These are phyloP conservation scores for Pseudogymnoascus sp. DNA, from an alignment of 2,329 filamentous ascomycete genomes.

Conservation along the genomic window DNA sequence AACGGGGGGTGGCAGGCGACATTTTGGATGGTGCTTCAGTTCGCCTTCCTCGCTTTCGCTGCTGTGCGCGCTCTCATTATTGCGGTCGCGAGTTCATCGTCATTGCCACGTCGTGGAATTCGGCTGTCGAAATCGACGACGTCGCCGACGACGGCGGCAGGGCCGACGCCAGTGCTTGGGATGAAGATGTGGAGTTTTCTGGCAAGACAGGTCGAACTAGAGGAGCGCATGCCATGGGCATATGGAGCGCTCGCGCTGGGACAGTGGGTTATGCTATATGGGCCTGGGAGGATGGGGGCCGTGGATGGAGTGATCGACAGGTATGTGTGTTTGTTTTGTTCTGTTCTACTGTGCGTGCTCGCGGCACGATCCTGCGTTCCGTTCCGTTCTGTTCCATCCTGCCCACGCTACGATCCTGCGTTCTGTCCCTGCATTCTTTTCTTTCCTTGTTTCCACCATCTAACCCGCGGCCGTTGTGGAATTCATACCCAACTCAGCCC, in stretches of 20 bases:
- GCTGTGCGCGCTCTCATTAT: constrained; percentile 57
- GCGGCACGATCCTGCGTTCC: neutral
- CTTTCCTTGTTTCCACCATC: neutral
- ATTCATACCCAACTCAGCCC: neutral
- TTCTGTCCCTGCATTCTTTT: neutral
- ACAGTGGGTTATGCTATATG: constrained; percentile 64
- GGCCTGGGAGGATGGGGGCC: constrained; percentile 66
- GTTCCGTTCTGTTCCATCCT: neutral
- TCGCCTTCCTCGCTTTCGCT: constrained; percentile 41
- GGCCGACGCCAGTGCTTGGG: constrained; percentile 44
- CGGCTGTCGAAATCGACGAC: neutral
- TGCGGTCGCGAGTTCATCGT: constrained; percentile 58
- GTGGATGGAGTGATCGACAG: constrained; percentile 78
- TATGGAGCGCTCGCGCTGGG: constrained; percentile 64
- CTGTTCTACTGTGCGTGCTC: neutral
- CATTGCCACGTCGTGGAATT: constrained; percentile 42
- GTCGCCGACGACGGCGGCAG: neutral
- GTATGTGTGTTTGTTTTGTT: constrained; percentile 49
- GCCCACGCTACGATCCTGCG: neutral
- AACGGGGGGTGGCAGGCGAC: constrained; percentile 12
- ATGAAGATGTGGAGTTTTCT: constrained; percentile 72
- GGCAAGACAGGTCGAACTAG: constrained; percentile 63
- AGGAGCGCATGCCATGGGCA: constrained; percentile 85
- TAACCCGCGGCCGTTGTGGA: neutral
- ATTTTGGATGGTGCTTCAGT: constrained; percentile 45